Conservation (phyloP, 2,329 filamentous ascomycete species). For the Calonectria pseudoturangicola region DNA sequence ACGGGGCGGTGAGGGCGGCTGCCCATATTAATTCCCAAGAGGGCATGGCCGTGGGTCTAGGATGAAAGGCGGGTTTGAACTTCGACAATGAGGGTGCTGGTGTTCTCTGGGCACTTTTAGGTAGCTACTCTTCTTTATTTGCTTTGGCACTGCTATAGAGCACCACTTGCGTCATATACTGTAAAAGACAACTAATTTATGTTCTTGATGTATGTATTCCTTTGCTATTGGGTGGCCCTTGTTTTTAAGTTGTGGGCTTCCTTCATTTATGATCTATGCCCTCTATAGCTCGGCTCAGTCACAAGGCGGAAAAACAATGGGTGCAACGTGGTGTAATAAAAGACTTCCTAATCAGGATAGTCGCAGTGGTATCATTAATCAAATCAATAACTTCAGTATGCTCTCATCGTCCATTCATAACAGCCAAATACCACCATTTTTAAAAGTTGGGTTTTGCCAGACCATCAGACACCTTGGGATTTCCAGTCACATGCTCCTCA, state of each 20-base stretch:
- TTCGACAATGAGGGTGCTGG: too few relatives aligned
- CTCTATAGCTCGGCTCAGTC: neutral
- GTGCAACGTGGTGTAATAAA: neutral
- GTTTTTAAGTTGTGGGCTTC: too few relatives aligned
- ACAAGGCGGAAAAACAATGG: too few relatives aligned
- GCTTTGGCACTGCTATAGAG: too few relatives aligned
- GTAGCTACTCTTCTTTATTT: too few relatives aligned
- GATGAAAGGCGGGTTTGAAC: too few relatives aligned
- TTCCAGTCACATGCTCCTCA: slow-evolving; percentile 57
- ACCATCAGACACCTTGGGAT: slow-evolving; percentile 42
- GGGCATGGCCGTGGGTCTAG: neutral
- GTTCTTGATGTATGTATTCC: too few relatives aligned
- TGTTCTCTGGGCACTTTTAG: too few relatives aligned
- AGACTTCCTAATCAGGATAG: neutral
- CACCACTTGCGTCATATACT: too few relatives aligned
- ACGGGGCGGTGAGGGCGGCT: slow-evolving; percentile 30
- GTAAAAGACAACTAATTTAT: too few relatives aligned
- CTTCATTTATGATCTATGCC: neutral
- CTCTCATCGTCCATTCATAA: slow-evolving; percentile 16
- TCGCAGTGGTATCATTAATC: slow-evolving; percentile 33
- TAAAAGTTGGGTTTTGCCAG: slow-evolving; percentile 40
- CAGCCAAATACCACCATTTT: neutral
- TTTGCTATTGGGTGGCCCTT: too few relatives aligned
- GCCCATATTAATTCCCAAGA: neutral
- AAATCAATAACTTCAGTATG: slow-evolving; percentile 29